Percentiles rank a stretch among this genome's conserved stretches.
phyloP scores from a whole-genome alignment of 352 stramenopile species.

The Phytophthora foliorum region DNA sequence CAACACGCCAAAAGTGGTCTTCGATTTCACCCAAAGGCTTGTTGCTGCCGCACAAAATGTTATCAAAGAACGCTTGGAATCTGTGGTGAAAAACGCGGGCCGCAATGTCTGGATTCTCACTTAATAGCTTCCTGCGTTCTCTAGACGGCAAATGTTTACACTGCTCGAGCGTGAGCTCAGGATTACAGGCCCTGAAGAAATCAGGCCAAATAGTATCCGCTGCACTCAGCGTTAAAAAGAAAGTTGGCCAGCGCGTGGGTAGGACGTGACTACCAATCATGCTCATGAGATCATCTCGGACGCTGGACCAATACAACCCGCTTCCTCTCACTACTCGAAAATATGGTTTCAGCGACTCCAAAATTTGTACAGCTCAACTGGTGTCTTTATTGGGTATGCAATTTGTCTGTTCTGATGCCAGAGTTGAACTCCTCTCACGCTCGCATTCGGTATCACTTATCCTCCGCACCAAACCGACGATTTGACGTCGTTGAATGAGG shows the following conservation, averaged over 20 bases:
- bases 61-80: conserved; percentile 18
- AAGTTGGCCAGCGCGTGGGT: conserved; percentile 11
- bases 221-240: conserved; percentile 31
- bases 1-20: conserved; percentile 6
- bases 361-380: not conserved
- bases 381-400: not conserved
- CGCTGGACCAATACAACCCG: conserved; percentile 10
- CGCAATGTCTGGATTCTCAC: conserved; percentile 6
- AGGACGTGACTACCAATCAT: conserved; percentile 19
- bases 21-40: conserved; percentile 4
- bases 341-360: conserved; percentile 13
- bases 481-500: conserved; percentile 24
- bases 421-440: not conserved
- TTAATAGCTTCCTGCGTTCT: conserved; percentile 1
- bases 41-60: not conserved
- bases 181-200: conserved; percentile 32
- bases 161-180: conserved; percentile 6
- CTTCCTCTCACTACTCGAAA: conserved; percentile 8
- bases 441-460: not conserved
- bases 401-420: not conserved
- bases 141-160: not conserved
- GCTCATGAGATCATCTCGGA: conserved; percentile 16
- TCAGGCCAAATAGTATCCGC: conserved; percentile 30
- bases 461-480: conserved; percentile 15
- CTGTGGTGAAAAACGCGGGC: conserved; percentile 1